Conservation (phyloP, 1,284 basidiomycete genomes). For the Heterobasidion irregulare region DNA sequence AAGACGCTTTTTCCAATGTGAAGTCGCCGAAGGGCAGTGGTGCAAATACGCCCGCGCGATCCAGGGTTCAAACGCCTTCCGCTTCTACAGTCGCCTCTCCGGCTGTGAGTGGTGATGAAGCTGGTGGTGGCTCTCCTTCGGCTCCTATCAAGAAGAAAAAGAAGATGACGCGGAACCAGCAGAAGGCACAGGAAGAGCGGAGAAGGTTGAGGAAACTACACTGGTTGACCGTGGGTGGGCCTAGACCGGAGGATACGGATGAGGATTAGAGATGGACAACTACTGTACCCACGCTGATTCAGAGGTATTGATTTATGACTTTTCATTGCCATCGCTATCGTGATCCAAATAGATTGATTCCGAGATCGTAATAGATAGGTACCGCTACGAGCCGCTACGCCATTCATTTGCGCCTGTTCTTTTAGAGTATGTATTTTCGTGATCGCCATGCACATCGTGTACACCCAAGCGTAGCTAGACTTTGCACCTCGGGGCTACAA, state of each 20-base stretch:
- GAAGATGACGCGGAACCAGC: conserved; percentile 84
- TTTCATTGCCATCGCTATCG: not conserved
- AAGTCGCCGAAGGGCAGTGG: conserved; percentile 66
- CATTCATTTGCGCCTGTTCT: too few species aligned
- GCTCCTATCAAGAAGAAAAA: conserved; percentile 75
- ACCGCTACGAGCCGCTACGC: too few species aligned
- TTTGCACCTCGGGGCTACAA: too few species aligned
- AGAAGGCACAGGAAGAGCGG: conserved; percentile 84
- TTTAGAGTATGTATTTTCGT: too few species aligned
- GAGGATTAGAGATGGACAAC: conserved; percentile 31
- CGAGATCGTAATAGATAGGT: not conserved
- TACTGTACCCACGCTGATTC: not conserved
- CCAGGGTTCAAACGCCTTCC: conserved; percentile 54
- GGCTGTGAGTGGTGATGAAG: conserved; percentile 65
- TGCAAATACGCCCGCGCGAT: conserved; percentile 57
- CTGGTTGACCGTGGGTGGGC: conserved; percentile 80
- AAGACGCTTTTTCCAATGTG: conserved; percentile 60
- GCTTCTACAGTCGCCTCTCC: conserved; percentile 61
- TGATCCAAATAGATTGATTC: not conserved
- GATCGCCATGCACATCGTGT: too few species aligned
- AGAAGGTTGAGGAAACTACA: conserved; percentile 70
- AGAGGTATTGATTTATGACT: not conserved
- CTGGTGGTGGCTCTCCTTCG: conserved; percentile 26
- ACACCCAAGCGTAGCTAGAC: too few species aligned
- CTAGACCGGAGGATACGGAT: conserved; percentile 76